These are phyloP conservation scores for Fusarium napiforme DNA, from an alignment of 2,329 filamentous ascomycete genomes.

Conservation along the genomic window DNA sequence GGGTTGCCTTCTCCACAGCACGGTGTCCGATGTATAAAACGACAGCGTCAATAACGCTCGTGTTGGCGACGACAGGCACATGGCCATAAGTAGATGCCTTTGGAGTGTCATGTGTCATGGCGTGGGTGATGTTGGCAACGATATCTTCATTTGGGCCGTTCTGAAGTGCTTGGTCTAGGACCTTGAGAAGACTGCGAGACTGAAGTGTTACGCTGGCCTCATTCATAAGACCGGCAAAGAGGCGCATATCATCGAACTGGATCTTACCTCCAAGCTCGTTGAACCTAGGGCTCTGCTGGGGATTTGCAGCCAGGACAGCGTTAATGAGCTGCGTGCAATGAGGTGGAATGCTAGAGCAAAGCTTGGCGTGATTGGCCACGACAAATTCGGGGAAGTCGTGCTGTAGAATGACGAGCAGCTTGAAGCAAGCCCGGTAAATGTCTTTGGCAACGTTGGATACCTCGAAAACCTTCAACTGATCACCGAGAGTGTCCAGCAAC, in stretches of 20 bases:
- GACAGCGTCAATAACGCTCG: conserved; percentile 80
- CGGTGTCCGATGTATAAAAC: conserved; percentile 84
- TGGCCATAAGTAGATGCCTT: conserved; percentile 74
- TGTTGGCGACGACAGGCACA: conserved; percentile 74
- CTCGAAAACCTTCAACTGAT: conserved; percentile 79
- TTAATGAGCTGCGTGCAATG: conserved; percentile 91
- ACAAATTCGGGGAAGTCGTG: conserved; percentile 97
- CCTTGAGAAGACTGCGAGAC: conserved; percentile 65
- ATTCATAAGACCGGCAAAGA: conserved; percentile 72
- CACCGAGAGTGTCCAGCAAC: conserved; percentile 78
- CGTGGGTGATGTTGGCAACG: conserved; percentile 79
- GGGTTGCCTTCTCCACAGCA: conserved; percentile 70
- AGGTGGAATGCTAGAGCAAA: conserved; percentile 83
- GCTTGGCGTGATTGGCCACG: conserved; percentile 83
- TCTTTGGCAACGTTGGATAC: conserved; percentile 79
- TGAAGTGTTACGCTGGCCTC: conserved; percentile 68
- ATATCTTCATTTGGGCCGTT: conserved; percentile 75
- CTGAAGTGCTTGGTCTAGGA: conserved; percentile 69
- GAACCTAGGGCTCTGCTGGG: conserved; percentile 75
- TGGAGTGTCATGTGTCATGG: conserved; percentile 69
- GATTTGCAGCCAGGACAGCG: conserved; percentile 84
- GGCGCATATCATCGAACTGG: conserved; percentile 77
- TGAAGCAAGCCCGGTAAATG: conserved; percentile 84
- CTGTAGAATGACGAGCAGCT: conserved; percentile 85
- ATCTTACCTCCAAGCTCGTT: conserved; percentile 78